Conservation (phyloP, 2,329 filamentous ascomycete species). For the Xylaria sp. region DNA sequence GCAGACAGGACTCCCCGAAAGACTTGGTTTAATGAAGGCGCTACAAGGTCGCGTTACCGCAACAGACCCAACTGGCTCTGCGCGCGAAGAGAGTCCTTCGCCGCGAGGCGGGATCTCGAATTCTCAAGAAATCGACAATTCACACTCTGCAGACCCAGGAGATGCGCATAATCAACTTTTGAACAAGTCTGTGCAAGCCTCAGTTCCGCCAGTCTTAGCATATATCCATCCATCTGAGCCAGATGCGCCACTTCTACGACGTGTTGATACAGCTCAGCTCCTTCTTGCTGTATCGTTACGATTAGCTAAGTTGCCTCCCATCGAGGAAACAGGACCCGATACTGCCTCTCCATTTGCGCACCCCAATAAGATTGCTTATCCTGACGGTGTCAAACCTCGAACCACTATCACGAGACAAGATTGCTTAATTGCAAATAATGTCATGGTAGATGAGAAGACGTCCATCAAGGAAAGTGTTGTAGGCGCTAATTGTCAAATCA, state of each 20-base stretch:
- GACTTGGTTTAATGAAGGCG: constrained; percentile 76
- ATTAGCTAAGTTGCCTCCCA: constrained; percentile 82
- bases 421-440: constrained; percentile 86
- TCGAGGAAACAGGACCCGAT: constrained; percentile 69
- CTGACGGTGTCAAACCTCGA: constrained; percentile 80
- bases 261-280: constrained; percentile 87
- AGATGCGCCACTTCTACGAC: constrained; percentile 75
- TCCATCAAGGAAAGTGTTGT: constrained; percentile 94
- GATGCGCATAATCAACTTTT: constrained; percentile 43
- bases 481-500: constrained; percentile 86
- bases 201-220: constrained; percentile 78
- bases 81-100: constrained; percentile 37
- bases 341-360: constrained; percentile 80
- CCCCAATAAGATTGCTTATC: constrained; percentile 81
- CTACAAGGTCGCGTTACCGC: constrained; percentile 60
- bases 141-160: constrained; percentile 38
- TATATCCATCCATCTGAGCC: constrained; percentile 76
- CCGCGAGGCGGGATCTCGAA: constrained; percentile 34
- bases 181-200: constrained; percentile 42
- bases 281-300: constrained; percentile 84
- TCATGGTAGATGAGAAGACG: constrained; percentile 86
- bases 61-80: constrained; percentile 53
- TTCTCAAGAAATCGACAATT: constrained; percentile 40
- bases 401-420: constrained; percentile 86
- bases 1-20: constrained; percentile 83